phyloP scores from a whole-genome alignment of 2,329 filamentous ascomycete species.

The Colletotrichum costaricense region DNA sequence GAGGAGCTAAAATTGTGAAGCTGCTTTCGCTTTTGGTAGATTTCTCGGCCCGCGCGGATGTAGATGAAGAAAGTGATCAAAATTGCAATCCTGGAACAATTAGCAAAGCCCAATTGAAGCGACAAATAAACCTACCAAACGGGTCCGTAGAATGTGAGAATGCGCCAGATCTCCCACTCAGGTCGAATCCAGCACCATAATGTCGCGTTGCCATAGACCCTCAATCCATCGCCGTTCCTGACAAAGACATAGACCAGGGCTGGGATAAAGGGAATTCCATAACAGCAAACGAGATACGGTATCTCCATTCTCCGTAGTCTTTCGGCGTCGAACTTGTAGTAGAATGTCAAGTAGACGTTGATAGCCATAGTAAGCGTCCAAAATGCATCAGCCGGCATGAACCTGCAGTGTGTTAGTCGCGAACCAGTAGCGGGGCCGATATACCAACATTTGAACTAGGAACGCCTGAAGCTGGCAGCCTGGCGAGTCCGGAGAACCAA shows the following conservation, averaged over 20 bases:
- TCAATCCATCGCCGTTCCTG: conserved; percentile 58
- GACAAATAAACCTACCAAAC: conserved; percentile 66
- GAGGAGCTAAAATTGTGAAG: conserved; percentile 66
- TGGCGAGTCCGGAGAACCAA: conserved; percentile 58
- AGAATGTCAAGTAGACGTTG: conserved; percentile 87
- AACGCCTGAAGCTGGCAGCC: conserved; percentile 81
- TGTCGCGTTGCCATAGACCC: conserved; percentile 79
- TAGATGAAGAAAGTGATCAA: conserved; percentile 73
- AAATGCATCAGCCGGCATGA: conserved; percentile 79
- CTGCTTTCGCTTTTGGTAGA: conserved; percentile 74
- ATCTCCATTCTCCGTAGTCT: conserved; percentile 76
- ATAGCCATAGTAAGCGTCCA: conserved; percentile 87
- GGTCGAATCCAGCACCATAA: conserved; percentile 84
- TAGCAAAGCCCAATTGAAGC: conserved; percentile 14
- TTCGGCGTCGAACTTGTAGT: conserved; percentile 75
- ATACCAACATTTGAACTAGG: conserved; percentile 81
- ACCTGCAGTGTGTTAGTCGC: conserved; percentile 63
- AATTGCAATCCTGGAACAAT: conserved; percentile 66
- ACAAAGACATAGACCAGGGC: conserved; percentile 77
- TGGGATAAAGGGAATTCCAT: conserved; percentile 78
- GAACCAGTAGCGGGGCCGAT: conserved; percentile 40
- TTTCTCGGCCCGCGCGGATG: conserved; percentile 72
- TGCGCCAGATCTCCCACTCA: conserved; percentile 77
- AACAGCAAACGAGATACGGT: conserved; percentile 76
- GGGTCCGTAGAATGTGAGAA: conserved; percentile 80